A percentile compares a stretch with the other conserved stretches of the same genome.
These are phyloP conservation scores for Staphylotrichum longicolle DNA, from an alignment of 495 filamentous ascomycete genomes.

Conservation along the genomic window DNA sequence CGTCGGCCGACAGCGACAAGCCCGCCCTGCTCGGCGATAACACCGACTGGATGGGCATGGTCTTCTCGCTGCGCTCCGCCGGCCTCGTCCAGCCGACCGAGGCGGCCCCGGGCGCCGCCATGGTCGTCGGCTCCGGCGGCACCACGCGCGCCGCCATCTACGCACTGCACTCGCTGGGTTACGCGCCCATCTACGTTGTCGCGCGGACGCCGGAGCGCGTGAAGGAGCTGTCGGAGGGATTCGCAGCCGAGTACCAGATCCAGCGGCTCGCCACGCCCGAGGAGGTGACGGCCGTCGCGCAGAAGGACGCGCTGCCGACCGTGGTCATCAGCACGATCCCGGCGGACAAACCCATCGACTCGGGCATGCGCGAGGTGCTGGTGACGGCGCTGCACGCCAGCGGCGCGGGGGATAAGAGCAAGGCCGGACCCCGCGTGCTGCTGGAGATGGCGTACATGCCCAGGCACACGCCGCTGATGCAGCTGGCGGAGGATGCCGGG, in stretches of 20 bases:
- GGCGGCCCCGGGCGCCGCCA: conserved; percentile 45
- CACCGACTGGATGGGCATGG: conserved; percentile 96
- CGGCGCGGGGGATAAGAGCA: conserved; percentile 43
- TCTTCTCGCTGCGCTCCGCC: conserved; percentile 69
- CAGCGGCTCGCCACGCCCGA: conserved; percentile 55
- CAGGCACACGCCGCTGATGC: conserved; percentile 77
- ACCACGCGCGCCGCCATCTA: conserved; percentile 91
- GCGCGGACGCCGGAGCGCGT: conserved; percentile 73
- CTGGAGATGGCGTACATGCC: conserved; percentile 98
- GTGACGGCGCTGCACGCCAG: conserved; percentile 53
- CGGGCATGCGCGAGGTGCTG: conserved; percentile 65
- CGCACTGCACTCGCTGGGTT: conserved; percentile 79
- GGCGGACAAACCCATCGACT: conserved; percentile 80
- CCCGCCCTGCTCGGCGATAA: conserved; percentile 71
- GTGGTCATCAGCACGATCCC: conserved; percentile 90
- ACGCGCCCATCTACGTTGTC: conserved; percentile 80
- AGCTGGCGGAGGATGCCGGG: conserved; percentile 72
- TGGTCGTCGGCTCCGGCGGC: conserved; percentile 88
- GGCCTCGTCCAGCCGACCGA: conserved; percentile 51
- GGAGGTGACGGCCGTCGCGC: conserved; percentile 42
- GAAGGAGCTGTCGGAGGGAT: conserved; percentile 62
- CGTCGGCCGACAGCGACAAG: conserved; percentile 33
- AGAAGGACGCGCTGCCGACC: conserved; percentile 53
- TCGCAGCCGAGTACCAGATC: conserved; percentile 75
- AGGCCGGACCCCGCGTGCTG: conserved; percentile 55